Evolutionary conservation across 768 basidiomycete species (phyloP), one percentile per base, ranked within the genome.

Genomic region (Naganishia friedmannii): DNA sequence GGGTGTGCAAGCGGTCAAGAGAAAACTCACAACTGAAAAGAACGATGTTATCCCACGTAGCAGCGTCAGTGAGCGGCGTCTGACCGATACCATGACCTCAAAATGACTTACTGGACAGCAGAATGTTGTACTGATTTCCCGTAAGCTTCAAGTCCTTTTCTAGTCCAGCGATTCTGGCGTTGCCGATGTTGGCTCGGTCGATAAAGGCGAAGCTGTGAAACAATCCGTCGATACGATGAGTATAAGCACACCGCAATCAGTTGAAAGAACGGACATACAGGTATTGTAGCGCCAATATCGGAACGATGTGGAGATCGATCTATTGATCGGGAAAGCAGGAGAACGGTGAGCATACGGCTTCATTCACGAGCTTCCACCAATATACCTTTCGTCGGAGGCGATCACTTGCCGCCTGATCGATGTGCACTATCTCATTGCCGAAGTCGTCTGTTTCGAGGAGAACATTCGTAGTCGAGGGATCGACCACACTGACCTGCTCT

Each of bases 101-200:
- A 45, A 37, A 42, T 23, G 23, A 71, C 55, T 58, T 39, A 42
- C 66, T 60, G 56, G 60, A 63, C 12, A 67, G 32, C 32, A 73
- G 66, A 0, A 67, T 57, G 10, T 70, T 51, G 55, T 72, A 69
- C 42, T 71, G 74, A 21, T 71, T 77, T n/a, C 75, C 76, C 8
- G 29, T 39, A 6, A 78, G 60, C 0, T 55, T 37, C 9, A 78
- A 65, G 29, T 78, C 72, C 66, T 68, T 71, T 69, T 77, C 77
- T 6, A 77, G 57, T 0, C 76, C 77, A 3, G 77, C 77, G 15
- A 70, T 53, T 23, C 65, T 53, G 15, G 70, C 70, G 29, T 70
- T 70, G 2, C 68, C 68, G 12, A 70, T 67, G 34, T 70, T 70
- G 7, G 70, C 63, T 34, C 65, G 53, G 37, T 70, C 70, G 32